Conservation (phyloP, 768 basidiomycete species). For the Tricholoma hemisulphureum region DNA sequence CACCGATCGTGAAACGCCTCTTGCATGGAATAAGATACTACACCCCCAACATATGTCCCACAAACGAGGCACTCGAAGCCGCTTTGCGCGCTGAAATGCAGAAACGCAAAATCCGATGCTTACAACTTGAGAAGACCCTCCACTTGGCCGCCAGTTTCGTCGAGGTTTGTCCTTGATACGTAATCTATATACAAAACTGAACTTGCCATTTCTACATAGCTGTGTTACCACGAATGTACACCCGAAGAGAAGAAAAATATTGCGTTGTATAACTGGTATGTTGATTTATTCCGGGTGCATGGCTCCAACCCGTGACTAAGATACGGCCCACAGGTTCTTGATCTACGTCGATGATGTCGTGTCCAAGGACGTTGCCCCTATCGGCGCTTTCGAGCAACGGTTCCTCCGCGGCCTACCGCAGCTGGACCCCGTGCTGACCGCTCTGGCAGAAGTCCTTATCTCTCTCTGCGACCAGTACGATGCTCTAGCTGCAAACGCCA, state of each 20-base stretch:
- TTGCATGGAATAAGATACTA: background rate
- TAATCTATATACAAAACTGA: background rate
- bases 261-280: slow-evolving; percentile 2
- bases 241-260: slow-evolving; percentile 2
- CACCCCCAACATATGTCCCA: background rate
- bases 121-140: slow-evolving; percentile 5
- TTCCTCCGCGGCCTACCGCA: slow-evolving; percentile 8
- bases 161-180: slow-evolving; percentile 5
- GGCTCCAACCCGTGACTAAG: too few species aligned
- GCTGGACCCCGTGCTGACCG: slow-evolving; percentile 10
- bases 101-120: slow-evolving; percentile 2
- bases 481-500: slow-evolving; percentile 6
- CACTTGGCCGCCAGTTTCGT: slow-evolving; percentile 9
- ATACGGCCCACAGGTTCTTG: slow-evolving; percentile 1
- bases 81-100: slow-evolving; percentile 8
- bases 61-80: slow-evolving; percentile 6
- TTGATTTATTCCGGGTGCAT: background rate
- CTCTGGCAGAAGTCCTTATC: slow-evolving; percentile 4
- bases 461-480: slow-evolving; percentile 6
- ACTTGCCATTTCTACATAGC: background rate
- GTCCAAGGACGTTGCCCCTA: background rate
- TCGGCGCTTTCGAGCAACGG: slow-evolving; percentile 9
- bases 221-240: background rate
- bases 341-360: slow-evolving; percentile 12
- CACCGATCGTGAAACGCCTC: background rate